Conservation (phyloP, 495 filamentous ascomycete genomes). For the Penicillium pulvis region DNA sequence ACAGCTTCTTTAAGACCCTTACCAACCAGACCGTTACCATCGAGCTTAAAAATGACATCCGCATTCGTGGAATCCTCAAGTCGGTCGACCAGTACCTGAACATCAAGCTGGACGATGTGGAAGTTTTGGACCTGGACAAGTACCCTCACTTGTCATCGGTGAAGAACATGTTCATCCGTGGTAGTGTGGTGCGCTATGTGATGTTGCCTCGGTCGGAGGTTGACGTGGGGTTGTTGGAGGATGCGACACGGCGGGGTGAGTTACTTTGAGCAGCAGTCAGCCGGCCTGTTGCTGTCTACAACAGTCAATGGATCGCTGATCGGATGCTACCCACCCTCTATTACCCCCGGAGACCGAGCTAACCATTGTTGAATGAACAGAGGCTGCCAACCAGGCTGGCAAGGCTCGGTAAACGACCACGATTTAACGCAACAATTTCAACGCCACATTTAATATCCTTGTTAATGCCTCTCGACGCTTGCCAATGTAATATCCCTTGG, state of each 20-base stretch:
- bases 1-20: slow-evolving; percentile 98
- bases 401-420: slow-evolving; percentile 43
- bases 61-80: slow-evolving; percentile 91
- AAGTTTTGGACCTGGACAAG: slow-evolving; percentile 84
- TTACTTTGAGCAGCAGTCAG: slow-evolving; percentile 12
- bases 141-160: slow-evolving; percentile 95
- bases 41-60: slow-evolving; percentile 98
- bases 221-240: slow-evolving; percentile 88
- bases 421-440: slow-evolving; percentile 16
- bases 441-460: slow-evolving; percentile 19
- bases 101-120: slow-evolving; percentile 96
- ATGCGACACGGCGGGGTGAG: slow-evolving; percentile 91
- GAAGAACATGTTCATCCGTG: slow-evolving; percentile 97
- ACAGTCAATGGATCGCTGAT: not conserved
- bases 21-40: slow-evolving; percentile 96
- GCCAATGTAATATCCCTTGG: slow-evolving; percentile 25
- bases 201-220: slow-evolving; percentile 86
- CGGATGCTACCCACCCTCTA: not conserved
- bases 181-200: slow-evolving; percentile 94
- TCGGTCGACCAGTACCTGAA: slow-evolving; percentile 98
- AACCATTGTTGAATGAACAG: slow-evolving; percentile 25
- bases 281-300: not conserved
- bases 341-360: not conserved
- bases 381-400: slow-evolving; percentile 55
- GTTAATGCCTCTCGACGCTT: slow-evolving; percentile 23